Conservation (phyloP, 2,329 filamentous ascomycete species). For the Colletotrichum eremochloae region DNA sequence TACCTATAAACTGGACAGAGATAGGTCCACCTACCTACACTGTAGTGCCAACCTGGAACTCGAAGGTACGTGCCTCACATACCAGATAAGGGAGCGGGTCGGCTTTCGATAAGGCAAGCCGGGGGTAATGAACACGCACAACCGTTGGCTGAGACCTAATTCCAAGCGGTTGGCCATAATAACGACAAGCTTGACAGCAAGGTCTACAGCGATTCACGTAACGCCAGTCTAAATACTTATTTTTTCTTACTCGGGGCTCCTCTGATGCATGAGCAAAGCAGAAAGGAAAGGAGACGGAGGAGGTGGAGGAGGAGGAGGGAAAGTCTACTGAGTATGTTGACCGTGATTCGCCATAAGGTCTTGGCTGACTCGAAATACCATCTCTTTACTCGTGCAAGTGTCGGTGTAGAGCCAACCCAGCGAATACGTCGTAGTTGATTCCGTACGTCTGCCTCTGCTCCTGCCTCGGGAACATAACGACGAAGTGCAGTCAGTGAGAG, state of each 20-base stretch:
- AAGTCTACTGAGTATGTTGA: constrained; percentile 1
- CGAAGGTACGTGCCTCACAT: not conserved
- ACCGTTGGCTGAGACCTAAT: constrained; percentile 23
- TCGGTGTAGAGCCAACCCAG: constrained; percentile 24
- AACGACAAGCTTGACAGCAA: not conserved
- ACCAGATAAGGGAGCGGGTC: constrained; percentile 20
- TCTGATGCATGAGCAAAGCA: not conserved
- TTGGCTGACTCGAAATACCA: constrained; percentile 30
- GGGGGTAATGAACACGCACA: constrained; percentile 26
- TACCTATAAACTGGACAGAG: not conserved
- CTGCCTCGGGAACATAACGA: not conserved
- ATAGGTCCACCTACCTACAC: no score
- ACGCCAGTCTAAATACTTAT: not conserved
- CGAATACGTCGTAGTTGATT: not conserved
- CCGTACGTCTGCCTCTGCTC: not conserved
- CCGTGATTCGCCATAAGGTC: constrained; percentile 14
- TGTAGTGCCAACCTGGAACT: not conserved
- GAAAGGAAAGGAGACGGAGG: not conserved
- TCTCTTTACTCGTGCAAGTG: constrained; percentile 28
- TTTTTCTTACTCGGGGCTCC: not conserved
- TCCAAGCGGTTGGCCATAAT: constrained; percentile 8
- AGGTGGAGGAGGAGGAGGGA: not conserved
- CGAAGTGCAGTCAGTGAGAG: not conserved
- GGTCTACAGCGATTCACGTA: not conserved
- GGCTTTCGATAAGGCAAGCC: constrained; percentile 22